Conservation (phyloP, 164 flowering plant genomes). For the Vitis labrusca region DNA sequence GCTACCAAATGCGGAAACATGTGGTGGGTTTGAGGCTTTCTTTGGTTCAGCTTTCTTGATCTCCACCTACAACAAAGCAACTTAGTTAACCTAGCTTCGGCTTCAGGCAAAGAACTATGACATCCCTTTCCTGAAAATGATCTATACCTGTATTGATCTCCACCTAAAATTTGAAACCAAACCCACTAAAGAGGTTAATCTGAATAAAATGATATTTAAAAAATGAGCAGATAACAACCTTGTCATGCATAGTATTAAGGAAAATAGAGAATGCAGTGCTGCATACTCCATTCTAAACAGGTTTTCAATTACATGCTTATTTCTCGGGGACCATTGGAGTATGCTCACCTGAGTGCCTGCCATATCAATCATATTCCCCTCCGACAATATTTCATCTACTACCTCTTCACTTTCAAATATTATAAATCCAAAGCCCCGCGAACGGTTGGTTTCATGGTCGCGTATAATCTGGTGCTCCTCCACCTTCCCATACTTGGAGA, state of each 20-base stretch:
- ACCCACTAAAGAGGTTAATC: not conserved
- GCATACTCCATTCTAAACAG: conserved; percentile 1
- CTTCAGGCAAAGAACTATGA: conserved; percentile 20
- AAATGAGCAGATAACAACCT: not conserved
- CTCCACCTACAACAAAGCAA: conserved; percentile 77
- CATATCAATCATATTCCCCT: conserved; percentile 50
- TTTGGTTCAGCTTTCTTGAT: conserved; percentile 80
- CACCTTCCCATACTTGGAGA: conserved; percentile 59
- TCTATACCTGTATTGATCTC: conserved; percentile 22
- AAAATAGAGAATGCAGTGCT: conserved; percentile 2
- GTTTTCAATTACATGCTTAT: conserved; percentile 6
- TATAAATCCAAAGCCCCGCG: too few species aligned
- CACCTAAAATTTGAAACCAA: conserved; percentile 8
- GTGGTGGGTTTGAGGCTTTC: conserved; percentile 62
- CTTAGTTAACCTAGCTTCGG: conserved; percentile 50
- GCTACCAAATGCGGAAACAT: conserved; percentile 45
- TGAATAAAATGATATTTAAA: not conserved
- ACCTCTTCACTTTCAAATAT: too few species aligned
- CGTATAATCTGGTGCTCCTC: conserved; percentile 33
- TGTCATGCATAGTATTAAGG: not conserved
- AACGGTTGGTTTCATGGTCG: too few species aligned
- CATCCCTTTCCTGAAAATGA: conserved; percentile 11
- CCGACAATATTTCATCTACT: too few species aligned
- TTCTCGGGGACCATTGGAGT: conserved; percentile 10
- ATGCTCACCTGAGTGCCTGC: conserved; percentile 55